Base-by-base conservation (phyloP, 331 rosid species). In the Malus hybrid region DNA sequence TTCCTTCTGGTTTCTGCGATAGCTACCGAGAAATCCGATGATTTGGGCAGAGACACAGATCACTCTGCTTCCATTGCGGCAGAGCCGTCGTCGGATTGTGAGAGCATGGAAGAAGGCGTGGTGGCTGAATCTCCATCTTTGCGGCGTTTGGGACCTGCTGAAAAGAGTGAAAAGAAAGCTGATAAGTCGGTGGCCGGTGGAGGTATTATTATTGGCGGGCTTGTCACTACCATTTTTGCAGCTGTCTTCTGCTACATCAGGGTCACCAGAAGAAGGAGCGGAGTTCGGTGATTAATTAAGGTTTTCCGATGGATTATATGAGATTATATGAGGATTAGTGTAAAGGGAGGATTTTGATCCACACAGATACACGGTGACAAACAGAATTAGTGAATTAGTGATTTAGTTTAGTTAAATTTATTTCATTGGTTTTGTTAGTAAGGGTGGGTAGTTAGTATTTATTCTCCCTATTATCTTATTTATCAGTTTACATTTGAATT, bases 161-260 rank as follows among this genome's bases (percentile, higher is more conserved):
- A 15, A 15, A 48, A 15, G 7, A 93, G 94, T 72, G 94, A 48
- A 14, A 50, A 15, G 63, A 57, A 57, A 57, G 24, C 63, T 22
- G 28, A 20, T 57, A 57, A 57, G 28, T 57, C 63, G 27, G 14
- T 57, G 63, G 29, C 95, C 4, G 98, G 96, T 67, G 97, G 98
- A 7, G 96, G 95, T 73, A 93, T 91, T 6, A 94, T 94, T 81
- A 79, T 94, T 42, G 98, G 96, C 56, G 97, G 98, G 0, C 89
- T 94, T 29, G 91, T 86, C 52, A 94, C 96, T 22, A 91, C 83
- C 62, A 76, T 83, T 79, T 90, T 87, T 81, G 98, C 96, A 4
- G 96, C 94, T 71, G 90, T 94, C 18, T 88, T 91, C 74, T 90
- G 91, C 82, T 94, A 94, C 80, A 89, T 94, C 79, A 90, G 97